Evolutionary conservation across 108 stramenopile species (phyloP), one percentile per base, ranked within the genome.

Genomic region (Nitzschia palea): DNA sequence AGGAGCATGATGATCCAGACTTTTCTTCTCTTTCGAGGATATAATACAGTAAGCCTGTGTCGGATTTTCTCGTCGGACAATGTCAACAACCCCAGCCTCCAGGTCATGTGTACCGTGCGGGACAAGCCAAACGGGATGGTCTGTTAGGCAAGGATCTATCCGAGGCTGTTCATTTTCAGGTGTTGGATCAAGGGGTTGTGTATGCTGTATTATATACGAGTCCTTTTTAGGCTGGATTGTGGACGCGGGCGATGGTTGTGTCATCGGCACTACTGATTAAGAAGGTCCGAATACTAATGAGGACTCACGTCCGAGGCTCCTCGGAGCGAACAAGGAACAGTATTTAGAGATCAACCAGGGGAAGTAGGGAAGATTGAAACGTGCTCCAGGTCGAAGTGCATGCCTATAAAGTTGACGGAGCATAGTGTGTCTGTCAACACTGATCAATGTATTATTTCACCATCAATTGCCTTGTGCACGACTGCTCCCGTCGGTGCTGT

Each of bases 11-110:
- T 72, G 75, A 31, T 67, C 44, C 28, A 70, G 43, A 12, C 36
- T 6, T 29, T 65, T 68, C 14, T 56, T 37, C 12, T 34, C 28
- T n/a, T 56, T 58, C 5, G 59, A 54, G 20, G 44, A 30, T 12
- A 77, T 70, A 34, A 73, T 30, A 2, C 18, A 17, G 53, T 82
- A 82, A 12, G 73, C 73, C 48, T 67, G 51, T 4, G 33, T 32
- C 17, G 73, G 63, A 34, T 80, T 23, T 2, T 74, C 40, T 0
- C 40, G 32, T n/a, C 26, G 25, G 15, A 74, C 33, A 23, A 80
- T 15, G 25, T 58, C 47, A 15, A 72, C 52, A 10, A 56, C 18
- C 10, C 51, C 48, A 1, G 23, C 35, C 2, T 53, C 51, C 17
- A 40, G 59, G n/a, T 60, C 59, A 22, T 28, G 59, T n/a, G 23